Base-by-base conservation (phyloP, 805 yeast species). In the Hanseniaspora thailandica region DNA sequence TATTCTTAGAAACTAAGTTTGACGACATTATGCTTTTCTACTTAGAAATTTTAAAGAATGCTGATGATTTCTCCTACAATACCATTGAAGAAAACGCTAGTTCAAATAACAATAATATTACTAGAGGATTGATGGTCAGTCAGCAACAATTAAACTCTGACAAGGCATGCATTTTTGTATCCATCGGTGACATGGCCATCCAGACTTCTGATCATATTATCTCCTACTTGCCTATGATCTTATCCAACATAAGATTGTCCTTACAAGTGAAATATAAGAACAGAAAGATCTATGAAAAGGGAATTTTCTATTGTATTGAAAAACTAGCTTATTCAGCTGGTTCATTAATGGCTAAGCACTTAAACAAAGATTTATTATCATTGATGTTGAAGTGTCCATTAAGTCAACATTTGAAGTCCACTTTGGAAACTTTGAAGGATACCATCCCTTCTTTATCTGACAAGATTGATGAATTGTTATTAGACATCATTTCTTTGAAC, bases 321-420 rank as follows among this genome's bases (percentile, higher is more conserved):
- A 84, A 86, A 67, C 69, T 93, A 35, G 89, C 96, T 0, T 75
- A 76, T 25, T 90, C 97, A 0, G 86, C 90, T 15, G 97, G 97
- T 0, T 94, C 96, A 12, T 95, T 96, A 0, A 71, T 90, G 54
- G 86, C 96, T 0, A 93, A 90, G 62, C 88, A 86, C 63, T 69
- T 93, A 53, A 89, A 87, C 58, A 76, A 82, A 57, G 95, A 86
- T 61, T 75, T 90, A 22, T 69, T 90, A 49, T 89, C 84, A 58
- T 73, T 85, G 67, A 76, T 90, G 69, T 74, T 90, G 60, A 76
- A 82, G 46, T 87, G 96, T 56, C 85, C 96, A 0, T 74, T 90
- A 51, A 83, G 87, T n/a, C 82, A 80, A 58, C 82, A 84, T 57
- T 80, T 90, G 80, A 82, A 86, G 62, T 80, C 80, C 55, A 84